Base-by-base conservation (phyloP, 2,329 filamentous ascomycete species). In the Nemania serpens region DNA sequence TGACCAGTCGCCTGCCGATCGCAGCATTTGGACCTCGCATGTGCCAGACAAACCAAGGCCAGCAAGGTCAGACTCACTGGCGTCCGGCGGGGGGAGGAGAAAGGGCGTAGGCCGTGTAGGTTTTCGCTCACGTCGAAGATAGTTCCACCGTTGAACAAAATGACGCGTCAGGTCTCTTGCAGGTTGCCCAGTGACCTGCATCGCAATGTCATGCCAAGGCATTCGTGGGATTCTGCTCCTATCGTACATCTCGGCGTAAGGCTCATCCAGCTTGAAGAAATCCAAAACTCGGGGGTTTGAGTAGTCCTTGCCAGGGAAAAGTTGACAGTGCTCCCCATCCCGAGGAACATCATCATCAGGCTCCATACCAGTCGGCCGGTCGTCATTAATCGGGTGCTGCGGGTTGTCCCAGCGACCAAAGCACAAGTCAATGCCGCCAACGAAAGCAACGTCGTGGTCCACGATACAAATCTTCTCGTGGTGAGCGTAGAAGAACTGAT, bases 181-280 rank as follows among this genome's bases (percentile, higher is more conserved):
- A 2, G 95, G 95, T 74, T 98, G 95, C 3, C 95, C 95, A 45
- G 98, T 93, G 43, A 99, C 89, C 75, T 98, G 95, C 95, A 99
- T 98, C 2, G 90, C 88, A 64, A 99, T 93, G 75, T 99, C 95
- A 71, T 99, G 95, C 95, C 95, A 99, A 1, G 95, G 94, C 95
- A 98, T 99, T 63, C 95, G 84, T 1, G 95, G 93, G 17, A 94
- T 85, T 73, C 90, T 90, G 62, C 87, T 89, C 57, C 95, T 89
- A 75, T 98, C 92, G 71, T 98, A 99, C 95, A 98, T 98, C 76
- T 99, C 95, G 72, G 97, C 95, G 71, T 98, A 98, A 1, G 95
- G 95, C 74, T 96, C 92, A 72, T 95, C 90, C 25, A 99, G 84
- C 59, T 88, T 87, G 79, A 92, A 97, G 74, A 99, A 99, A 75